Conservation (phyloP, 768 basidiomycete species). For the Wakefieldia striispora region DNA sequence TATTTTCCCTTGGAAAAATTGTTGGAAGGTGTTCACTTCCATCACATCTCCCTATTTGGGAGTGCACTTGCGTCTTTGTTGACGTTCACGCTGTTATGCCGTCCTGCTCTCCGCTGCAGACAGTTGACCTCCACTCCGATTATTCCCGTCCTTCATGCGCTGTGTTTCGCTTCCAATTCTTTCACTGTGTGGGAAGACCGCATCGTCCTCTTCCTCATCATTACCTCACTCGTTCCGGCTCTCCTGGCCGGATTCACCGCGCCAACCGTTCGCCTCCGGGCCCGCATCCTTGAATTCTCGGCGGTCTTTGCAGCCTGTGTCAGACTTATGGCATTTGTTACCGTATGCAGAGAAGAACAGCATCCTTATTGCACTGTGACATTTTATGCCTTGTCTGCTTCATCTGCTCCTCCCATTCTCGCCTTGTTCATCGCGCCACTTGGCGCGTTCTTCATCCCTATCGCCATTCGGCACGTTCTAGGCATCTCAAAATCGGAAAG, state of each 20-base stretch:
- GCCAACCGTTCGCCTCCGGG: slow-evolving; percentile 65
- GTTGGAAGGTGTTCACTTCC: slow-evolving; percentile 46
- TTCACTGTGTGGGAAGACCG: slow-evolving; percentile 98
- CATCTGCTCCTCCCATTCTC: slow-evolving; percentile 60
- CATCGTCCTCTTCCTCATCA: slow-evolving; percentile 69
- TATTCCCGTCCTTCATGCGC: slow-evolving; percentile 62
- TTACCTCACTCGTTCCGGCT: slow-evolving; percentile 60
- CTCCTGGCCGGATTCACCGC: slow-evolving; percentile 64
- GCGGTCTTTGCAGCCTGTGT: slow-evolving; percentile 62
- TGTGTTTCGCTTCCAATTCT: slow-evolving; percentile 88
- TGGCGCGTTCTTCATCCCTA: slow-evolving; percentile 56
- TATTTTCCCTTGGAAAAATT: slow-evolving; percentile 33
- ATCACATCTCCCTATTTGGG: slow-evolving; percentile 52
- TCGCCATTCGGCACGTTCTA: slow-evolving; percentile 53
- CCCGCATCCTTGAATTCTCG: slow-evolving; percentile 74
- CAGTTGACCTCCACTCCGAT: slow-evolving; percentile 37
- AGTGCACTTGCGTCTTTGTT: slow-evolving; percentile 47
- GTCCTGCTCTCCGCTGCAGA: slow-evolving; percentile 32
- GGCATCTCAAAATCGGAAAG: slow-evolving; percentile 68
- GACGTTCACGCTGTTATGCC: slow-evolving; percentile 41
- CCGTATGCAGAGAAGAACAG: slow-evolving; percentile 94
- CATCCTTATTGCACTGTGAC: slow-evolving; percentile 86
- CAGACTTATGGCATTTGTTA: slow-evolving; percentile 76
- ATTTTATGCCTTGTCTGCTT: slow-evolving; percentile 75
- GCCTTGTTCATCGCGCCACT: slow-evolving; percentile 60